These are phyloP conservation scores for Mastigamoeba balamuthi DNA, from an alignment of 78 protist genomes.

Conservation along the genomic window DNA sequence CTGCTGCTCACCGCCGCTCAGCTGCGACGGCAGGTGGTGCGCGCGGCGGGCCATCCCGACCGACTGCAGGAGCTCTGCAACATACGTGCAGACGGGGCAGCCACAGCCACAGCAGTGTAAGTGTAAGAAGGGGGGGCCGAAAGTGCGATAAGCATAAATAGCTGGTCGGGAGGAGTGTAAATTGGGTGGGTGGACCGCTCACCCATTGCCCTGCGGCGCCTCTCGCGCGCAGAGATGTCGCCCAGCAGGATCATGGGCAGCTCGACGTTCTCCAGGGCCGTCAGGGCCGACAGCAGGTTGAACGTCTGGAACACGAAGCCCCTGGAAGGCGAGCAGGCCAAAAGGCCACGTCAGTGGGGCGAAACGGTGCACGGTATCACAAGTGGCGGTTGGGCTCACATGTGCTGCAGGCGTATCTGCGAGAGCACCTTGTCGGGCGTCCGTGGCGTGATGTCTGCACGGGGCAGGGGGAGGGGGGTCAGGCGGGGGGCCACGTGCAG, in stretches of 20 bases:
- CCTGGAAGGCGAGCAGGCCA: not conserved
- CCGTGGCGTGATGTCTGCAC: not conserved
- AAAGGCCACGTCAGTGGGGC: not conserved
- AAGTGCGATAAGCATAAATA: not conserved
- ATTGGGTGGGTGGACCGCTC: not conserved
- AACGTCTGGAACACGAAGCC: conserved; percentile 93
- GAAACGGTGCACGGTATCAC: not conserved
- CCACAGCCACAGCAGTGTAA: too few species aligned
- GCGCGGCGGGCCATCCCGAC: conserved; percentile 74
- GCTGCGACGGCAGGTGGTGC: conserved; percentile 75
- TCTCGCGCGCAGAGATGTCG: conserved; percentile 29
- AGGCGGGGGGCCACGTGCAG: too few species aligned
- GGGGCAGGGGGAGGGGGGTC: too few species aligned
- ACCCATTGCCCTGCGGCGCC: conserved; percentile 37
- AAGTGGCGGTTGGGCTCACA: too few species aligned
- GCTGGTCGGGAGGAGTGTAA: not conserved
- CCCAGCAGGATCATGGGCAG: conserved; percentile 88
- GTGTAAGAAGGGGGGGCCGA: not conserved
- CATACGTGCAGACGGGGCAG: too few species aligned
- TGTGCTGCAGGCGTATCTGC: conserved; percentile 46
- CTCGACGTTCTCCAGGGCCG: conserved; percentile 87
- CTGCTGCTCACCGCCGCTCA: conserved; percentile 94
- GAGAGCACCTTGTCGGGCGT: conserved; percentile 76
- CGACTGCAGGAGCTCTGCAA: conserved; percentile 15
- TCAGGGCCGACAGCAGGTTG: conserved; percentile 83